A percentile compares a stretch with the other conserved stretches of the same genome.
phyloP scores from a whole-genome alignment of 1,284 basidiomycete genomes.

The Volvariella surrecta region DNA sequence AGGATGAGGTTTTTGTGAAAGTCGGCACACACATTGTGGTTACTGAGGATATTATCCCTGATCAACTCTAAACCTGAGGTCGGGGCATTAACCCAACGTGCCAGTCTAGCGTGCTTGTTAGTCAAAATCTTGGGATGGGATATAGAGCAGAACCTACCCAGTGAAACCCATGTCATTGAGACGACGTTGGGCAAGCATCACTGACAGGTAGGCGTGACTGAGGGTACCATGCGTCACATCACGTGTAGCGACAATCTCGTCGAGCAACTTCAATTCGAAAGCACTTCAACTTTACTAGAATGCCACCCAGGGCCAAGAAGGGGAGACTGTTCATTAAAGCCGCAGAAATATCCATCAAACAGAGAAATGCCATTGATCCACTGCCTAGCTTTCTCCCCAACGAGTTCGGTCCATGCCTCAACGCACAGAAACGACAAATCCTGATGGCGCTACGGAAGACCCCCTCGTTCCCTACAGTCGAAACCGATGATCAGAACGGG shows the following conservation, averaged over 20 bases:
- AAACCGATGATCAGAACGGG: constrained; percentile 20
- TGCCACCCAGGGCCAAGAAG: constrained; percentile 41
- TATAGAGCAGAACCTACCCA: constrained; percentile 34
- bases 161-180: constrained; percentile 57
- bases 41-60: constrained; percentile 54
- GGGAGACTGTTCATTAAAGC: constrained; percentile 18
- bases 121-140: neutral
- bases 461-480: constrained; percentile 18
- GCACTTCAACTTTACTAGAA: constrained; percentile 2
- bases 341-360: neutral
- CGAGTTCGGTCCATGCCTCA: constrained; percentile 28
- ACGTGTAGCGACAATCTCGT: too few species aligned
- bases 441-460: constrained; percentile 32
- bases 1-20: constrained; percentile 18
- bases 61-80: constrained; percentile 59
- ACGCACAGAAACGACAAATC: constrained; percentile 51
- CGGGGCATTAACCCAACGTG: constrained; percentile 74
- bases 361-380: neutral
- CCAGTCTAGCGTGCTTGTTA: constrained; percentile 37
- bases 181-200: constrained; percentile 10
- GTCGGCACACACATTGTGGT: constrained; percentile 59
- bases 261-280: too few species aligned
- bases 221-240: constrained; percentile 8
- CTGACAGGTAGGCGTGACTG: too few species aligned
- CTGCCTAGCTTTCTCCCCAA: neutral